phyloP scores from a whole-genome alignment of 2,329 filamentous ascomycete species.

The Scedosporium aurantiacum region DNA sequence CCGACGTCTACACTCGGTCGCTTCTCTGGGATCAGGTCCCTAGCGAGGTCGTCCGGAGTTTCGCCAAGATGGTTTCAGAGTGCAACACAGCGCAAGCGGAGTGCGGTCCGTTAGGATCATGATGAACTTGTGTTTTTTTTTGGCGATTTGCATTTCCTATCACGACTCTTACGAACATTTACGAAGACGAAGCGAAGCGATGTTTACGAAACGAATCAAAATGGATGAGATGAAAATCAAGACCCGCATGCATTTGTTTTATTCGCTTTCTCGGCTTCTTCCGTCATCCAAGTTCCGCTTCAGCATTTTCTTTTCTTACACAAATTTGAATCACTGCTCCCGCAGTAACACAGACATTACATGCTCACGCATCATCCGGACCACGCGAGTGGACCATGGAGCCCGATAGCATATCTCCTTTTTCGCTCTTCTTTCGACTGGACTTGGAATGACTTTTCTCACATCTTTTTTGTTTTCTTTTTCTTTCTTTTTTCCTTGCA shows the following conservation, averaged over 20 bases:
- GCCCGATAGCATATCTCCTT: constrained; percentile 2
- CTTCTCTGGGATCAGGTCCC: constrained; percentile 93
- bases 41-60: constrained; percentile 80
- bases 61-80: constrained; percentile 81
- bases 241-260: constrained; percentile 8
- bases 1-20: constrained; percentile 86
- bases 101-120: not conserved
- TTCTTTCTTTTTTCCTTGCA: not conserved
- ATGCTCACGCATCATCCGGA: constrained; percentile 6
- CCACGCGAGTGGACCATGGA: not conserved
- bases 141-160: constrained; percentile 10
- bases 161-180: not conserved
- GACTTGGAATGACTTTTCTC: not conserved
- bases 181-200: not conserved
- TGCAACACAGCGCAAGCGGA: constrained; percentile 38
- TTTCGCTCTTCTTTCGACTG: not conserved
- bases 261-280: constrained; percentile 10
- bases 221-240: not conserved
- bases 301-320: not conserved
- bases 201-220: not conserved
- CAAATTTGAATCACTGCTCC: constrained; percentile 4
- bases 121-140: constrained; percentile 3
- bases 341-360: constrained; percentile 3
- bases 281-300: not conserved
- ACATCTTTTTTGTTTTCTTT: not conserved